Evolutionary conservation across 1,284 basidiomycete species (phyloP), one percentile per base, ranked within the genome.

Genomic region (Fomes fomentarius): DNA sequence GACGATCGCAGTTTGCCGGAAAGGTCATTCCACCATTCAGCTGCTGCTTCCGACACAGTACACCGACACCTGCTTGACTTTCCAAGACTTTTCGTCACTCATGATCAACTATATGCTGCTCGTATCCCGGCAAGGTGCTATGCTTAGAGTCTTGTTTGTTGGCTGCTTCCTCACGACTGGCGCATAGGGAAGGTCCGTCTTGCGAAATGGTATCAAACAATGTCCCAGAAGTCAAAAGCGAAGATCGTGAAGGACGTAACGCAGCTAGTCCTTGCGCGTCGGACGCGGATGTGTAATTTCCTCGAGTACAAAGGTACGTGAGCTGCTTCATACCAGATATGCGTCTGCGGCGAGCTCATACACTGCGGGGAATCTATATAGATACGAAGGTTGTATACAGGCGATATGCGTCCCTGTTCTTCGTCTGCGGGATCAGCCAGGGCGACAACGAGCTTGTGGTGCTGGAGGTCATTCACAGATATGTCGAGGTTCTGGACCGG

Each of bases 191-290:
- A 99, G 81, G 94, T 99, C 54, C 89, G 97, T 58, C 85, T 99
- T 42, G 91, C 96, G 22, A 99, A 99, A 83, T 99, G 97, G 97
- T 99, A 96, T 74, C 90, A 91, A 41, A 99, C 97, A 1, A 88
- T 98, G 79, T 83, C 93, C 19, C 90, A 94, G 21, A 98, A 98
- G 76, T 82, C 82, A 60, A 99, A 99, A 77, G 86, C 87, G 55
- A 99, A 99, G 85, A 98, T 99, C 67, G 92, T 98, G 65, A 99
- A 99, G 79, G 97, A 99, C 72, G 96, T 99, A 24, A 99, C 97
- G 0, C 97, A 99, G 76, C 84, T 99, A 42, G 97, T 99, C 15
- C 84, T 99, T 22, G 95, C 95, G 40, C 84, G 97, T 41, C 83
- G 97, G 61, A 98, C 97, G 47, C 82, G 95, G 63, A 99, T 99